Base-by-base conservation (phyloP, 306 rosid genomes). In the Psophocarpus tetragonolobus region DNA sequence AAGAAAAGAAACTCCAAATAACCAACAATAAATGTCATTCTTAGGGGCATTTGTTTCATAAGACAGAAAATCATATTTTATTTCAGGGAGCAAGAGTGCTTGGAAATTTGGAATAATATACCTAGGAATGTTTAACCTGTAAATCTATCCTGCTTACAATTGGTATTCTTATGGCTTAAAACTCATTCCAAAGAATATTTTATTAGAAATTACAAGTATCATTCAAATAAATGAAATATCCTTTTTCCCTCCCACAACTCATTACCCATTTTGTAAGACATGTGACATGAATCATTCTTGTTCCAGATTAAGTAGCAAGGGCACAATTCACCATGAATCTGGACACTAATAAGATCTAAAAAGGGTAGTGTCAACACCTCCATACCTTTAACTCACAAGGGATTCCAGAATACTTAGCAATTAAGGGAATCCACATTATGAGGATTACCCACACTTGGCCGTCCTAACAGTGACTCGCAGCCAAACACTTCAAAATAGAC, bases 1-100 rank as follows among this genome's bases (percentile, higher is more conserved):
- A 50, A 24, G 18, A 58, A 63, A 53, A 15, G 23, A 67, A 77
- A 67, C 12, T 26, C 24, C 81, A 26, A 63, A n/a, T 67, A 44
- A 50, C 29, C 11, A 27, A 60, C 17, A 56, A 29, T 57, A 27
- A 26, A 61, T 50, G 41, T 4, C 38, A 50, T 33, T 61, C 57
- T 35, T 44, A 27, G 12, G 44, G 68, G 68, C 10, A 33, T 32
- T 62, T 17, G 68, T 62, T 33, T 32, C 41, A 61, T 38, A 58
- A 30, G 54, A 47, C 9, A 14, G 17, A 47, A 47, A 58, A 27
- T 27, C 27, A 26, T 29, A 20, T 14, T 60, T 13, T 2, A 14
- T 56, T 58, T 27, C 12, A 0, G 6, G 44, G 27, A 33, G 24
- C 41, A 62, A 61, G 23, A 61, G 15, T 30, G 41, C 67, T 14